Evolutionary conservation across 1,139 yeast species (phyloP), one percentile per base, ranked within the genome.

Genomic region (Candida sp.): DNA sequence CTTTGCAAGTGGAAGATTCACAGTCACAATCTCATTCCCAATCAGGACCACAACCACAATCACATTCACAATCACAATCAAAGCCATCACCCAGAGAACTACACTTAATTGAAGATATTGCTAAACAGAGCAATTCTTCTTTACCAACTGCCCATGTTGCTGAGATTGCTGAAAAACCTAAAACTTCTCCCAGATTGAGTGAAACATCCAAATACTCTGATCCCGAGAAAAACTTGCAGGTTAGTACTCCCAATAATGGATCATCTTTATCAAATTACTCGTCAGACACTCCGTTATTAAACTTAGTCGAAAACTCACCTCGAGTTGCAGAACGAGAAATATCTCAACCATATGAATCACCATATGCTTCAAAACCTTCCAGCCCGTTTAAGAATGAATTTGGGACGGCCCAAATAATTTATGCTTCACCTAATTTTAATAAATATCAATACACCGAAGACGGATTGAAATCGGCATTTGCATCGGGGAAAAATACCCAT

Each of bases 401-500:
- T 21, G 38, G 38, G 8, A 36, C 38, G 7, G 38, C 38, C 15
- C 19, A 36, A 36, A 36, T 36, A 5, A 25, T 25, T 8, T 25
- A 25, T 25, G 7, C 29, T 25, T 25, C 29, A 25, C 29, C 29
- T 11, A 25, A 25, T 25, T 25, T 8, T 11, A 25, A 25, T 11
- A 25, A 25, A 11, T 25, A 25, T 11, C 11, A 25, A 8, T 25
- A 25, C 29, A 8, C 29, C 19, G 36, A n/a, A 12, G 22, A 34
- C 15, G 22, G n/a, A 5, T 15, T 8, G 21, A 21, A 12, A 21
- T 22, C 22, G 5, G 11, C 7, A 21, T 21, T 12, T 32, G 33
- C 39, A 5, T 21, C 27, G 37, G 30, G 21, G 36, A 30, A 12
- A 36, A 36, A 33, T 42, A 41, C 42, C 35, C 54, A 48, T 46